Base-by-base conservation (phyloP, 1,284 basidiomycete species). In the Laetiporus sulphureus region DNA sequence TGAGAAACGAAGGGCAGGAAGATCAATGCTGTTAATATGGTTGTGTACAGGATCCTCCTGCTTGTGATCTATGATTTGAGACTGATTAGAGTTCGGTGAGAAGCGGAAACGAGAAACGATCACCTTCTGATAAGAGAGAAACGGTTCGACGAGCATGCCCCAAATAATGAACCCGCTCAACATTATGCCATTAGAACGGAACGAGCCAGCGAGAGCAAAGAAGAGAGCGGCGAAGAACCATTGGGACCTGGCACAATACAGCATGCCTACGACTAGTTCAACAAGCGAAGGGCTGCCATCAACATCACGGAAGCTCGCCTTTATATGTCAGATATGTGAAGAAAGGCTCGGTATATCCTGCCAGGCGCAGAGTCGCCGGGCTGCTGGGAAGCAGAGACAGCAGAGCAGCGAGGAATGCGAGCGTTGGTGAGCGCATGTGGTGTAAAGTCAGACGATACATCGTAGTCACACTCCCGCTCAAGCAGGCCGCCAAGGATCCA, bases 181-280 rank as follows among this genome's bases (percentile, higher is more conserved):
- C 32, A 95, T 64, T 18, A 91, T 62, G 1, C 91, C 92, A 47
- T 94, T 96, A 0, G 91, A 84, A 23, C 95, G 76, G 46, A 96
- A 86, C 1, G 59, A 48, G 1, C 77, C 73, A 1, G 91, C 87
- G 0, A 75, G 50, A 0, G 78, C 69, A 55, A 96, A 93, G 36
- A 59, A 71, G 0, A 81, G 1, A 0, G 83, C 65, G 0, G 88
- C 84, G 1, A 48, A 18, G 3, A 73, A 10, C 70, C 78, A 83
- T 36, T 67, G 65, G 8, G 58, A 53, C 8, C 58, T 61, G 0
- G 75, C 67, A 49, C 77, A 79, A 23, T 62, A 70, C 11, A 83
- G 62, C 79, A 89, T 84, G 1, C 79, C 79, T 79, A 43, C 19
- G 22, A 36, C 13, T 8, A 45, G 36, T 5, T 38, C 35, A 40